Evolutionary conservation across 371 early-diverging fungal genomes (phyloP).

Genomic region (Mortierella sp.): DNA sequence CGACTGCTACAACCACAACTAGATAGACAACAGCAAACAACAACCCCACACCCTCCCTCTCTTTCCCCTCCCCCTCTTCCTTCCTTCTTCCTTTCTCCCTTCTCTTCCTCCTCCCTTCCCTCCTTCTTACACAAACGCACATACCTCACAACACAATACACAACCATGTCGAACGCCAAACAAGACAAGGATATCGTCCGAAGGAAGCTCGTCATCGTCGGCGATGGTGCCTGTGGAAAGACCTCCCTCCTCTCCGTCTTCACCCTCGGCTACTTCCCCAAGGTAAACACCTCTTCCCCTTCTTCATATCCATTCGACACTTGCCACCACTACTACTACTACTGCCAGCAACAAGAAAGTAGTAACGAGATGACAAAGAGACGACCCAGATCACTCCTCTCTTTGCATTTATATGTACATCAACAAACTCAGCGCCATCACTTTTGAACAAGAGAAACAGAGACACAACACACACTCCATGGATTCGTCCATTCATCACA

Average conservation of each 20-base stretch:
- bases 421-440: too few relatives aligned
- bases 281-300: slow-evolving; percentile 52
- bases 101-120: neutral
- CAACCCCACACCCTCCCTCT: neutral
- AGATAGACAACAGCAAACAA: neutral
- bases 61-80: neutral
- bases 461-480: too few relatives aligned
- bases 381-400: too few relatives aligned
- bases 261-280: slow-evolving; percentile 70
- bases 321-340: too few relatives aligned
- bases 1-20: neutral
- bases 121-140: neutral
- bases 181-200: slow-evolving; percentile 58
- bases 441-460: too few relatives aligned
- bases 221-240: slow-evolving; percentile 80
- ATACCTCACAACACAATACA: neutral
- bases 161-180: slow-evolving; percentile 28
- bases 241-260: slow-evolving; percentile 73
- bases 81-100: neutral
- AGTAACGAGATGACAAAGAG: too few relatives aligned
- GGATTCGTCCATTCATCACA: too few relatives aligned
- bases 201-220: slow-evolving; percentile 74
- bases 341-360: too few relatives aligned
- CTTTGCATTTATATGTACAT: too few relatives aligned
- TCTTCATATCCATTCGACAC: neutral